Conservation (phyloP, 768 basidiomycete species). For the Tremella yokohamensis region DNA sequence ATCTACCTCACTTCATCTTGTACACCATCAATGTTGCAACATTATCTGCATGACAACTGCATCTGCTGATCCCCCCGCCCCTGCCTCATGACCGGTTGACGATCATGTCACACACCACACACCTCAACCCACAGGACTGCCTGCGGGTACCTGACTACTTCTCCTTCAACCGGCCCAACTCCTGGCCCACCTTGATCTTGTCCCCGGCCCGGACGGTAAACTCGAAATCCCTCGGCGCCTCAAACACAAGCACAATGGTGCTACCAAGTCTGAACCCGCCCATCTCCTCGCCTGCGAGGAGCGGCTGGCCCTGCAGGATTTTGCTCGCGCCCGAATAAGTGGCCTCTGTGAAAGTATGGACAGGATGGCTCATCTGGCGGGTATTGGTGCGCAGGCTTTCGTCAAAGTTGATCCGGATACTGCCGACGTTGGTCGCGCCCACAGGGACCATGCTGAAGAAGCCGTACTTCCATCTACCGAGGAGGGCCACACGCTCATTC, state of each 20-base stretch:
- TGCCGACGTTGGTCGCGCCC: slow-evolving; percentile 96
- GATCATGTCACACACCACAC: no score
- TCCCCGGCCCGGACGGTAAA: slow-evolving; percentile 73
- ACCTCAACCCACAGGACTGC: background rate
- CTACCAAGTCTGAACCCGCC: slow-evolving; percentile 93
- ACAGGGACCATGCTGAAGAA: slow-evolving; percentile 98
- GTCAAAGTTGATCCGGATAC: slow-evolving; percentile 94
- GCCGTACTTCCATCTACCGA: slow-evolving; percentile 90
- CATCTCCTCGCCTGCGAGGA: slow-evolving; percentile 87
- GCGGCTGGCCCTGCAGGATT: slow-evolving; percentile 80
- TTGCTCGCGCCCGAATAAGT: slow-evolving; percentile 80
- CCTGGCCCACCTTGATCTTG: slow-evolving; percentile 81
- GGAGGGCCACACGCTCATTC: slow-evolving; percentile 93
- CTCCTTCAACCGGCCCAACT: slow-evolving; percentile 59
- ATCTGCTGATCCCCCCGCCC: no score
- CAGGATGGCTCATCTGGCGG: slow-evolving; percentile 61
- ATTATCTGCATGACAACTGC: no score
- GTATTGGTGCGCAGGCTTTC: slow-evolving; percentile 85
- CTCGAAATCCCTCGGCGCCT: slow-evolving; percentile 79
- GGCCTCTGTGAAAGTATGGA: slow-evolving; percentile 85
- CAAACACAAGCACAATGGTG: slow-evolving; percentile 94
- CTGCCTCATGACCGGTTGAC: no score
- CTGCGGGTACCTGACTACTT: slow-evolving; percentile 1
- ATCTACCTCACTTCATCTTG: slow-evolving; percentile 3
- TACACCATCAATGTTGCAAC: slow-evolving; percentile 2